Evolutionary conservation across 2,329 filamentous ascomycete genomes (phyloP).

Genomic region (Microdochium paspali): DNA sequence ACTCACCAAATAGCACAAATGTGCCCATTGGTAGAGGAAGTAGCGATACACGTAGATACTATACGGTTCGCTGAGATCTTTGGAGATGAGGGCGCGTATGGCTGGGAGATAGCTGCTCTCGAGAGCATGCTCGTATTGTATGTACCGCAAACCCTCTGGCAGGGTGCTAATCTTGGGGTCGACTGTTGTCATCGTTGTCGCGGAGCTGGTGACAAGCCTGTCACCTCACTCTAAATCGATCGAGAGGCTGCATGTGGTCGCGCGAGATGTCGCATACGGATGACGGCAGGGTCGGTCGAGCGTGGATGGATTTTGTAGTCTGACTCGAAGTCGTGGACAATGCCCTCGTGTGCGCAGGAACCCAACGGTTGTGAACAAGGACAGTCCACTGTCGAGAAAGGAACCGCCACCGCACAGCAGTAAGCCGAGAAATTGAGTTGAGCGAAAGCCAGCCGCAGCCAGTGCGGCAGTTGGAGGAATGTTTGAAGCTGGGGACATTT

Average conservation of each 20-base stretch:
- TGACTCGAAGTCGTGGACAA: no score
- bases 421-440: neutral
- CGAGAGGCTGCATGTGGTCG: neutral
- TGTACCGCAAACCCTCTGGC: conserved; percentile 42
- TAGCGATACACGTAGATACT: conserved; percentile 99
- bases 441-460: neutral
- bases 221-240: neutral
- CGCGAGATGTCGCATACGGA: neutral
- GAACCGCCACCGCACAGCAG: no score
- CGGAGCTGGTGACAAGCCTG: neutral
- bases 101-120: conserved; percentile 65
- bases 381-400: no score
- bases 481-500: neutral
- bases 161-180: conserved; percentile 25
- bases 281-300: neutral
- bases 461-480: neutral
- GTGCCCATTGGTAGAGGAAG: conserved; percentile 94
- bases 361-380: no score
- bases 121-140: conserved; percentile 52
- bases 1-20: conserved; percentile 87
- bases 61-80: conserved; percentile 94
- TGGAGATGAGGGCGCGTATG: conserved; percentile 88
- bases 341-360: no score
- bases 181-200: conserved; percentile 1
- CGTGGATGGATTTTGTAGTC: no score